Evolutionary conservation across 768 basidiomycete genomes (phyloP).

Genomic region (Chalciporus pseudorubinellus): DNA sequence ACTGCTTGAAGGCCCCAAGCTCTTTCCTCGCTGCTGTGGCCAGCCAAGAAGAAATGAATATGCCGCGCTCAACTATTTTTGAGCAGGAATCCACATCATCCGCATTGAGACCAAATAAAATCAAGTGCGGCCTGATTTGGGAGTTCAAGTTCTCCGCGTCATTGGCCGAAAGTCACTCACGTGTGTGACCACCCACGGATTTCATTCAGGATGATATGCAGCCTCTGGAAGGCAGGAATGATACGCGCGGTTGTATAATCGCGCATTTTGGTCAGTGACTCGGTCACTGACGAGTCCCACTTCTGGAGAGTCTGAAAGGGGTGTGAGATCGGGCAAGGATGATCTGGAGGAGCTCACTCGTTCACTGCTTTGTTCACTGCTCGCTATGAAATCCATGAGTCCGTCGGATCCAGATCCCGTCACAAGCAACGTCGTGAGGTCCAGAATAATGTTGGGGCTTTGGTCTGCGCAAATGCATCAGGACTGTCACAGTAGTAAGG

Average conservation of each 20-base stretch:
- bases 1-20: slow-evolving; percentile 70
- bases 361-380: slow-evolving; percentile 79
- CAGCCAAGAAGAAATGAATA: slow-evolving; percentile 68
- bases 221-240: slow-evolving; percentile 71
- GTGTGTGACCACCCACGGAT: slow-evolving; percentile 73
- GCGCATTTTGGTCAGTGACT: slow-evolving; percentile 68
- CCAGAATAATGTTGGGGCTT: slow-evolving; percentile 61
- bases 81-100: slow-evolving; percentile 54
- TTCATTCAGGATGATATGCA: slow-evolving; percentile 76
- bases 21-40: slow-evolving; percentile 65
- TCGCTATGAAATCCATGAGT: slow-evolving; percentile 71
- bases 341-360: slow-evolving; percentile 46
- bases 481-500: slow-evolving; percentile 9
- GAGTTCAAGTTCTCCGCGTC: slow-evolving; percentile 8
- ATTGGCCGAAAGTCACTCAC: slow-evolving; percentile 41
- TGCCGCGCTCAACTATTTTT: slow-evolving; percentile 50
- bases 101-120: slow-evolving; percentile 51
- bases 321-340: slow-evolving; percentile 18
- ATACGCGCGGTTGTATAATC: slow-evolving; percentile 70
- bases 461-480: slow-evolving; percentile 43
- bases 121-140: slow-evolving; percentile 52
- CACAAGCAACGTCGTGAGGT: slow-evolving; percentile 66
- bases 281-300: slow-evolving; percentile 74
- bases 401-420: slow-evolving; percentile 73
- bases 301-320: slow-evolving; percentile 66